Base-by-base conservation (phyloP, 257 asterid species). In the Gentiana dahurica region DNA sequence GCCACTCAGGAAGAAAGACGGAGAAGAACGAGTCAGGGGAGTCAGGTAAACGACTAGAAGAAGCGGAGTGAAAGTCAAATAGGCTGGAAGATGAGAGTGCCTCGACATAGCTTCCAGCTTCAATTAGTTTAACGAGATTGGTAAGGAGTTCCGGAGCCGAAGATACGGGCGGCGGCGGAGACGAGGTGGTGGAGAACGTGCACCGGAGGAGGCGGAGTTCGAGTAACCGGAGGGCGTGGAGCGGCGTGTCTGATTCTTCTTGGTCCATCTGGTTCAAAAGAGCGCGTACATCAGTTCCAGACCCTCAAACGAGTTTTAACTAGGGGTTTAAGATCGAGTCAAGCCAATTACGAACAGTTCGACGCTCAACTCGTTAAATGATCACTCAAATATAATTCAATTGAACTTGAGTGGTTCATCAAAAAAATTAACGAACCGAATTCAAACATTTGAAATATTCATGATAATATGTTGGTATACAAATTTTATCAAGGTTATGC, bases 121-220 rank as follows among this genome's bases (percentile, higher is more conserved):
- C 97, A 41, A 85, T 83, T 12, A 71, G 76, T 46, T 68, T 51
- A 37, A 91, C 74, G 52, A 78, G 70, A 53, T 70, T 65, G 55
- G 83, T 58, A 51, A 77, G 73, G 67, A 72, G 63, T 54, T 65
- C 76, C 49, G 77, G 75, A 46, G 49, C 61, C 38, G 62, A 38
- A 33, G 68, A 36, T 36, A 88, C 62, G 51, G 65, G 34, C 41
- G 75, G 69, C 15, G 67, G 63, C 46, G 64, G 62, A 35, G 66
- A 71, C 51, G 73, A 45, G 0, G 71, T 52, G 48, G 75, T 69
- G 54, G 96, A 83, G 49, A 81, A 45, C 32, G 95, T 65, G 77
- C 92, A 85, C 61, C 86, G 92, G 67, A 91, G 82, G 54, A 91
- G 98, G 67, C 95, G 94, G 69, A 90, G 98, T 80, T 90, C 98